Conservation (phyloP, 2,329 filamentous ascomycete genomes). For the Xylariomycetidae sp. region DNA sequence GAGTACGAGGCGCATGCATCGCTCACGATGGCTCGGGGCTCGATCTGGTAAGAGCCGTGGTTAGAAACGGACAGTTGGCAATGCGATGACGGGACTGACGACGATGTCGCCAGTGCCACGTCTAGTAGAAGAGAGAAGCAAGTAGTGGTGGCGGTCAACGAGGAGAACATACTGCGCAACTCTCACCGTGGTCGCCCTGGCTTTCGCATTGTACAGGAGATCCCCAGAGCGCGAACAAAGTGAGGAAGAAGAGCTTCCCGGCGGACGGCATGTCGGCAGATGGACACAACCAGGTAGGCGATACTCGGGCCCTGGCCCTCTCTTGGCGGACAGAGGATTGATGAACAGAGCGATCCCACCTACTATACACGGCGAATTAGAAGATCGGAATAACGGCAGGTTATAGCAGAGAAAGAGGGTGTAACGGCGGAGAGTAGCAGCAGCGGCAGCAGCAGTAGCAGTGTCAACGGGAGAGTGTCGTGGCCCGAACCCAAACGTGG, state of each 20-base stretch:
- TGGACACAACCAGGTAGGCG: constrained; percentile 10
- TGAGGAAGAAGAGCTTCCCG: constrained; percentile 49
- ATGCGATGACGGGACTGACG: constrained; percentile 17
- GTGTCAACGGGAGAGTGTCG: not conserved
- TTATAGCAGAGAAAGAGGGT: constrained; percentile 3
- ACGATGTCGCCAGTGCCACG: constrained; percentile 8
- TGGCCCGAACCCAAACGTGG: constrained; percentile 6
- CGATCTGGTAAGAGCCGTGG: constrained; percentile 56
- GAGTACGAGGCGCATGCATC: constrained; percentile 94
- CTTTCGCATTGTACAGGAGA: constrained; percentile 39
- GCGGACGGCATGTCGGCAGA: constrained; percentile 43
- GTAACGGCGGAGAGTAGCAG: constrained; percentile 1
- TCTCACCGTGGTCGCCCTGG: constrained; percentile 34
- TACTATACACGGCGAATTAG: constrained; percentile 16
- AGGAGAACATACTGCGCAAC: constrained; percentile 45
- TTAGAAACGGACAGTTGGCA: constrained; percentile 33
- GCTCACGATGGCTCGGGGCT: constrained; percentile 80
- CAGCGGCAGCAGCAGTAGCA: not conserved
- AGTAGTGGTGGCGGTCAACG: constrained; percentile 14
- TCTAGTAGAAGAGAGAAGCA: constrained; percentile 13
- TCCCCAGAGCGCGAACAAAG: constrained; percentile 50
- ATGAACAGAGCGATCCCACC: constrained; percentile 3
- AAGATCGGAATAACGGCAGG: too few relatives aligned
- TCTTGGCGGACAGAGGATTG: too few relatives aligned
- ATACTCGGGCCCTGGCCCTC: too few relatives aligned